A percentile compares a stretch with the other conserved stretches of the same genome.
Conservation (phyloP, 352 stramenopile species). For the Aphanomyces stellatus region DNA sequence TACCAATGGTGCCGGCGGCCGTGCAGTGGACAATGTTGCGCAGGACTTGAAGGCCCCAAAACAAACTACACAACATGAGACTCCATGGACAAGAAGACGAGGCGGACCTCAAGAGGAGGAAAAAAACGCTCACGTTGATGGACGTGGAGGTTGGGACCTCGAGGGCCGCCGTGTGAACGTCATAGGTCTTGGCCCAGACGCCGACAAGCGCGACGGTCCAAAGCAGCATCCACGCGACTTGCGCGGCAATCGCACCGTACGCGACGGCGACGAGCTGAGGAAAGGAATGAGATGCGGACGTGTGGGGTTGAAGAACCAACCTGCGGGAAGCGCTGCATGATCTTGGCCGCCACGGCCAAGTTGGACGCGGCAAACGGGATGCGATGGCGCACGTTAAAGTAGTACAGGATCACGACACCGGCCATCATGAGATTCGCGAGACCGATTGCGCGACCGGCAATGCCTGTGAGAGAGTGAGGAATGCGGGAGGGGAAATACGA, state of each 20-base stretch:
- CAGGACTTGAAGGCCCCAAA: conserved; percentile 77
- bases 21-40: conserved; percentile 85
- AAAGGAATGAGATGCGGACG: background rate
- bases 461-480: background rate
- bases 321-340: conserved; percentile 67
- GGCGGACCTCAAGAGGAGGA: conserved; percentile 71
- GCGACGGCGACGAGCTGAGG: conserved; percentile 41
- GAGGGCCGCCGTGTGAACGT: conserved; percentile 39
- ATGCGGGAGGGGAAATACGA: background rate
- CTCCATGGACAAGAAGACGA: background rate
- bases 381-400: conserved; percentile 42
- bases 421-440: conserved; percentile 79
- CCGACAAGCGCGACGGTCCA: conserved; percentile 72
- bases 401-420: conserved; percentile 52
- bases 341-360: conserved; percentile 52
- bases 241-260: conserved; percentile 50
- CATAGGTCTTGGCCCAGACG: conserved; percentile 49
- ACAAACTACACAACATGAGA: conserved; percentile 36
- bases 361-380: conserved; percentile 80
- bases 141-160: conserved; percentile 25
- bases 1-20: conserved; percentile 52
- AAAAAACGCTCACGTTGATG: conserved; percentile 72
- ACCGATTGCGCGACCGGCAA: conserved; percentile 65
- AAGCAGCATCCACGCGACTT: conserved; percentile 62
- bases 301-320: background rate